Evolutionary conservation across 345 rosid species (phyloP).

Genomic region (Gossypium australe): DNA sequence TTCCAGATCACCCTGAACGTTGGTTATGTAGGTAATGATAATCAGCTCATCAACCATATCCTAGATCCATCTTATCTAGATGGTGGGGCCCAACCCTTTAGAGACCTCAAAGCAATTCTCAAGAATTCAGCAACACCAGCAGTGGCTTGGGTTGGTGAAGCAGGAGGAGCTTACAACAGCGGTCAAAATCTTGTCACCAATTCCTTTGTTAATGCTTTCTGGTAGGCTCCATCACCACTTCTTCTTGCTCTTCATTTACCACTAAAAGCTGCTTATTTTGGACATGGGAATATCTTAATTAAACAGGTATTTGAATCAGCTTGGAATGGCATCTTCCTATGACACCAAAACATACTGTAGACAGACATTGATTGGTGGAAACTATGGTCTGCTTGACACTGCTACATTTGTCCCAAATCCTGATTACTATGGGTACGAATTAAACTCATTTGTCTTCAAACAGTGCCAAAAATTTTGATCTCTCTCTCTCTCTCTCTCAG

Average conservation of each 20-base stretch:
- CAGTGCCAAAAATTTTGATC: neutral
- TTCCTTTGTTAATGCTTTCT: slow-evolving; percentile 43
- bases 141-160: slow-evolving; percentile 6
- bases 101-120: slow-evolving; percentile 1
- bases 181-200: slow-evolving; percentile 20
- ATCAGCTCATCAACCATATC: neutral
- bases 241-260: neutral
- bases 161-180: slow-evolving; percentile 1
- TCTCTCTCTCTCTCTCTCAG: slow-evolving; percentile 26
- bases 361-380: slow-evolving; percentile 3
- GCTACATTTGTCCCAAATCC: neutral
- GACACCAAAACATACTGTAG: slow-evolving; percentile 2
- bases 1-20: neutral
- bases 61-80: slow-evolving; percentile 4
- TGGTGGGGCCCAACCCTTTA: neutral
- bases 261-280: neutral
- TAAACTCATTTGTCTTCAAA: neutral
- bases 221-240: slow-evolving; percentile 29
- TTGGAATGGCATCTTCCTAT: neutral
- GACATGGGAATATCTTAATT: neutral
- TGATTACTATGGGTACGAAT: neutral
- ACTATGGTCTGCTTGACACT: slow-evolving; percentile 1
- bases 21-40: neutral
- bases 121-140: neutral
- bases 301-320: neutral